Evolutionary conservation across 192 early-diverging fungal genomes (phyloP).

Genomic region (Coemansia sp.): DNA sequence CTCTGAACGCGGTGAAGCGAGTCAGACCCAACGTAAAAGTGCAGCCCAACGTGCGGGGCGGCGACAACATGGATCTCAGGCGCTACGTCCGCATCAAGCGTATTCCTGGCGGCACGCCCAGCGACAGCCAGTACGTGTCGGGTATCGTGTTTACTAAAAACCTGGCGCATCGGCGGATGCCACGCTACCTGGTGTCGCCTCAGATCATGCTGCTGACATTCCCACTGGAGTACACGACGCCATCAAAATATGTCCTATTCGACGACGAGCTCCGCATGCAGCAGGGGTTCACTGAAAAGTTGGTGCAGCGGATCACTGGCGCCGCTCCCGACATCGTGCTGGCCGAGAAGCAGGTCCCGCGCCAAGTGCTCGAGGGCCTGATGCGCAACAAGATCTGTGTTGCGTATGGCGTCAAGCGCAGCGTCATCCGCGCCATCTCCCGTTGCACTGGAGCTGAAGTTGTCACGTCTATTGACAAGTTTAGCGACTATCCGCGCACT

Average conservation of each 20-base stretch:
- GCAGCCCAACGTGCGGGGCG: slow-evolving; percentile 61
- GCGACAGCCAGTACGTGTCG: slow-evolving; percentile 79
- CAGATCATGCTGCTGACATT: slow-evolving; percentile 85
- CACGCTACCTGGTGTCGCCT: slow-evolving; percentile 62
- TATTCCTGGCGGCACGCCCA: slow-evolving; percentile 80
- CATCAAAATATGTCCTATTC: slow-evolving; percentile 76
- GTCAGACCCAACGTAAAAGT: slow-evolving; percentile 16
- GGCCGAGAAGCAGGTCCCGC: slow-evolving; percentile 76
- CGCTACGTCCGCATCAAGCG: slow-evolving; percentile 95
- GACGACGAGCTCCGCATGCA: slow-evolving; percentile 83
- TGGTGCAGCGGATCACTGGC: slow-evolving; percentile 76
- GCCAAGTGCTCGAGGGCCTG: slow-evolving; percentile 81
- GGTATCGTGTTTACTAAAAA: slow-evolving; percentile 95
- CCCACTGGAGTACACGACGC: slow-evolving; percentile 68
- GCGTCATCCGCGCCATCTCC: slow-evolving; percentile 82
- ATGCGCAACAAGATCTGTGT: slow-evolving; percentile 78
- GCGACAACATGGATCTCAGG: slow-evolving; percentile 85
- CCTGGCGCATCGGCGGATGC: slow-evolving; percentile 89
- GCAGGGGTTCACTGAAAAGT: slow-evolving; percentile 72
- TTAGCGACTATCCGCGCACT: slow-evolving; percentile 66
- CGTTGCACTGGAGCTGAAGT: slow-evolving; percentile 83
- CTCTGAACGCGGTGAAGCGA: slow-evolving; percentile 22
- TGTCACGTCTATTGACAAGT: slow-evolving; percentile 79
- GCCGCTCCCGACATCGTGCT: slow-evolving; percentile 78
- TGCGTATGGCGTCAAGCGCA: slow-evolving; percentile 79